Percentiles rank a stretch among this genome's conserved stretches.
Conservation (phyloP, 352 stramenopile species). For the Pythium rhizo-oryzae region DNA sequence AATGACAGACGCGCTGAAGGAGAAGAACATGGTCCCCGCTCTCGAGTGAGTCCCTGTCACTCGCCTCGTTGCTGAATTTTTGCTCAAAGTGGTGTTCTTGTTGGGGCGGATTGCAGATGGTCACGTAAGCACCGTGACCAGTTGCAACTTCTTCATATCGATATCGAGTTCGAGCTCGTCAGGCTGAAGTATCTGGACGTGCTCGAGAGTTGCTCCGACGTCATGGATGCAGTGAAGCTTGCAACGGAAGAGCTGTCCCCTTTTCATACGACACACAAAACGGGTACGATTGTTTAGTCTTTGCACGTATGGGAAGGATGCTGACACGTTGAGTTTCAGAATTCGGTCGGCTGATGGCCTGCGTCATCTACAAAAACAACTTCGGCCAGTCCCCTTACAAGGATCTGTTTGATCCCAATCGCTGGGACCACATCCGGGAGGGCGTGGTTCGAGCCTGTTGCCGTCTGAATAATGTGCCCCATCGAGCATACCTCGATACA, state of each 20-base stretch:
- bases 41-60: constrained; percentile 46
- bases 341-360: constrained; percentile 80
- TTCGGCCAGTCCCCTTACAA: constrained; percentile 82
- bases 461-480: constrained; percentile 66
- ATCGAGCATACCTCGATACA: constrained; percentile 72
- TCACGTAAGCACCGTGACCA: constrained; percentile 55
- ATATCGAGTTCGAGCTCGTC: constrained; percentile 87
- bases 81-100: background rate
- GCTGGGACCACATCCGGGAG: constrained; percentile 76
- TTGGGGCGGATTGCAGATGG: too few species aligned
- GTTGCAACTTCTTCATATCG: constrained; percentile 50
- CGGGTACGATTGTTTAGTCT: constrained; percentile 32
- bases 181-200: constrained; percentile 82
- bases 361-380: constrained; percentile 74
- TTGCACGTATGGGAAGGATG: background rate
- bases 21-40: constrained; percentile 62
- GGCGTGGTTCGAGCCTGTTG: constrained; percentile 76
- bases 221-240: constrained; percentile 73
- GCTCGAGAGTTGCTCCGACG: constrained; percentile 61
- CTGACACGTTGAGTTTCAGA: constrained; percentile 34
- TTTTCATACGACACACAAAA: constrained; percentile 64
- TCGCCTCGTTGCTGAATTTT: background rate
- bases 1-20: constrained; percentile 68
- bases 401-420: constrained; percentile 63
- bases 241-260: constrained; percentile 60